Evolutionary conservation across 805 yeast genomes (phyloP), one percentile per base, ranked within the genome.

Genomic region (Metschnikowia chrysomelidarum): DNA sequence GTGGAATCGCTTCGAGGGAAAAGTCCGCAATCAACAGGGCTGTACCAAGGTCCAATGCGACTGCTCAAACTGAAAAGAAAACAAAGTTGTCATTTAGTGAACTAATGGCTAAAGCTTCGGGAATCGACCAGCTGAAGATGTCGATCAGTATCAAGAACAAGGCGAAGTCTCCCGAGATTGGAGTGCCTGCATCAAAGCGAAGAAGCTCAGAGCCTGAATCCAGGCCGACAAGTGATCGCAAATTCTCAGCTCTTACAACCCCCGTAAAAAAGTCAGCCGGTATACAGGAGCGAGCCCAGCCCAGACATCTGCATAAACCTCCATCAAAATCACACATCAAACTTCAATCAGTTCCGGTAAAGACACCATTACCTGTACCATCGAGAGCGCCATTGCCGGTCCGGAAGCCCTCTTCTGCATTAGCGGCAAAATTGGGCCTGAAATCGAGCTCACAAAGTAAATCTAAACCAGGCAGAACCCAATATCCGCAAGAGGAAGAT

Each of bases 101-200:
- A 27, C 66, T 83, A 34, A 77, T 83, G 84, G 76, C 76, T 50
- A 76, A 76, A 53, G 93, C 91, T 0, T 73, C 73, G 10, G 59
- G 62, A 9, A 73, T 83, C 2, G 84, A 82, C 51, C 64, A 69
- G 34, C 50, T 54, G 36, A 66, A 64, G 44, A 52, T 67, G 29
- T 58, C 67, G 8, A 62, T 67, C 19, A 46, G 53, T 3, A 18
- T 69, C 53, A 42, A 69, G 65, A 52, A 63, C 63, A 50, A 74
- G 64, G 30, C 56, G 54, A 46, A 67, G 53, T 38, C 67, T 51
- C 58, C 75, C 16, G 52, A 60, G 32, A 31, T 35, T 3, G 10
- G 25, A n/a, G 28, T 23, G 15, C 25, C 24, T 9, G 27, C 14
- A 4, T n/a, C 30, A 4, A 30, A 19, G 25, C 26, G 39, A 8